phyloP scores from a whole-genome alignment of 2,329 filamentous ascomycete genomes.

The Dactylellina drechsleri region DNA sequence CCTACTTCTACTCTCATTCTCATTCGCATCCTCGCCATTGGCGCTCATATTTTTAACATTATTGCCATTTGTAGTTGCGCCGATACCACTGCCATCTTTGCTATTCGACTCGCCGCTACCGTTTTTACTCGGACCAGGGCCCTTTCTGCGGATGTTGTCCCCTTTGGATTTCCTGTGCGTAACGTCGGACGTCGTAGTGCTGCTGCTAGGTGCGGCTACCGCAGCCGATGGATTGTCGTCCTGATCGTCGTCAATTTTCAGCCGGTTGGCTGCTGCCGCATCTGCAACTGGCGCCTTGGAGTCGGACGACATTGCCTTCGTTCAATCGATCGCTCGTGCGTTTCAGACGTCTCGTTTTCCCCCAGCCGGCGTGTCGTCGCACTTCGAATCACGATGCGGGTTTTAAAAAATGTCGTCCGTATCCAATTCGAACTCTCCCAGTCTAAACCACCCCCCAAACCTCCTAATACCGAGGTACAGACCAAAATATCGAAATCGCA shows the following conservation, averaged over 20 bases:
- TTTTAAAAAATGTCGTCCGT: no score
- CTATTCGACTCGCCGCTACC: slow-evolving; percentile 37
- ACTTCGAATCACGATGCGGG: slow-evolving; percentile 1
- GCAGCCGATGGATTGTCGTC: slow-evolving; percentile 29
- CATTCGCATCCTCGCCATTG: slow-evolving; percentile 48
- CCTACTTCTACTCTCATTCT: slow-evolving; percentile 54
- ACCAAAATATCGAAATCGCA: slow-evolving; percentile 27
- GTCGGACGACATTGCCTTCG: slow-evolving; percentile 48
- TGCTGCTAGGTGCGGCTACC: slow-evolving; percentile 10
- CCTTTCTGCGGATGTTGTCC: slow-evolving; percentile 52
- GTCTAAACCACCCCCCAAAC: slow-evolving; percentile 5
- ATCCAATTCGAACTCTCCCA: no score
- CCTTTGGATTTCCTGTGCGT: slow-evolving; percentile 49
- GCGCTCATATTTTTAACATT: slow-evolving; percentile 36
- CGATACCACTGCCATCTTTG: slow-evolving; percentile 38
- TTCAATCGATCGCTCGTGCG: neutral
- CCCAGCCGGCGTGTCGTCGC: slow-evolving; percentile 10
- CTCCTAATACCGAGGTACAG: slow-evolving; percentile 15
- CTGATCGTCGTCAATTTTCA: slow-evolving; percentile 43
- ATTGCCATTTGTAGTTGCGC: slow-evolving; percentile 44
- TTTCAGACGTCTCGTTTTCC: neutral
- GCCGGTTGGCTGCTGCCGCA: slow-evolving; percentile 33
- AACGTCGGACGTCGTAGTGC: slow-evolving; percentile 48
- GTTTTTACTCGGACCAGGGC: slow-evolving; percentile 35
- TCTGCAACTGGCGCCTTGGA: slow-evolving; percentile 24